Conservation (phyloP, 192 early-diverging fungal species). For the Backusella tarrabulga region DNA sequence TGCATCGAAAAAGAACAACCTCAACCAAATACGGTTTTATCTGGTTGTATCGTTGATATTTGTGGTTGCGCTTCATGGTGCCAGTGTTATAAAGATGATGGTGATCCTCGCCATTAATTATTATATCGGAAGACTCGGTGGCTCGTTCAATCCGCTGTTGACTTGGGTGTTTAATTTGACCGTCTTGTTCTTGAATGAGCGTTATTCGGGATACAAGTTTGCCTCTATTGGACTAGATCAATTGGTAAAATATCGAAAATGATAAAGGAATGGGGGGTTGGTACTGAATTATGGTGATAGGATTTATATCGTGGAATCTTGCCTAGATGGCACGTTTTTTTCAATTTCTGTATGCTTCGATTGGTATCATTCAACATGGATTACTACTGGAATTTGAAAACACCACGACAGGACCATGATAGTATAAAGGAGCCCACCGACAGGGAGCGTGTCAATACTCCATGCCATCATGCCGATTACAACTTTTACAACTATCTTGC, state of each 20-base stretch:
- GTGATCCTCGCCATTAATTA: slow-evolving; percentile 66
- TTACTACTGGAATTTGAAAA: slow-evolving; percentile 71
- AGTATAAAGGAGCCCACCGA: slow-evolving; percentile 33
- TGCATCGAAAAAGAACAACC: not conserved
- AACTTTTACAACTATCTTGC: slow-evolving; percentile 75
- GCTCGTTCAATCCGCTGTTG: slow-evolving; percentile 56
- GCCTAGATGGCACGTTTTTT: slow-evolving; percentile 83
- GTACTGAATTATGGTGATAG: slow-evolving; percentile 12
- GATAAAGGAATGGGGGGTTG: not conserved
- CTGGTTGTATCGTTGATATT: slow-evolving; percentile 38
- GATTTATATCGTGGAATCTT: slow-evolving; percentile 71
- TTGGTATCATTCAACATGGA: slow-evolving; percentile 95
- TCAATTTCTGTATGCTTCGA: slow-evolving; percentile 87
- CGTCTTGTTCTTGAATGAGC: slow-evolving; percentile 80
- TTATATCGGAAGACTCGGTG: slow-evolving; percentile 52
- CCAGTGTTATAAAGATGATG: slow-evolving; percentile 73
- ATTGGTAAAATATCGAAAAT: not conserved
- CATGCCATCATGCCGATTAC: slow-evolving; percentile 67
- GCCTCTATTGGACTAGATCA: not conserved
- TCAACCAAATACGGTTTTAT: slow-evolving; percentile 6
- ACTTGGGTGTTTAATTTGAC: slow-evolving; percentile 83
- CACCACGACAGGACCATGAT: slow-evolving; percentile 17
- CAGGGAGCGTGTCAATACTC: slow-evolving; percentile 57
- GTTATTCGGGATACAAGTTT: slow-evolving; percentile 75
- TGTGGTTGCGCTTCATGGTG: slow-evolving; percentile 67